Percentiles rank a stretch among this genome's conserved stretches.
Conservation (phyloP, 345 rosid species). For the Salix dunnii region DNA sequence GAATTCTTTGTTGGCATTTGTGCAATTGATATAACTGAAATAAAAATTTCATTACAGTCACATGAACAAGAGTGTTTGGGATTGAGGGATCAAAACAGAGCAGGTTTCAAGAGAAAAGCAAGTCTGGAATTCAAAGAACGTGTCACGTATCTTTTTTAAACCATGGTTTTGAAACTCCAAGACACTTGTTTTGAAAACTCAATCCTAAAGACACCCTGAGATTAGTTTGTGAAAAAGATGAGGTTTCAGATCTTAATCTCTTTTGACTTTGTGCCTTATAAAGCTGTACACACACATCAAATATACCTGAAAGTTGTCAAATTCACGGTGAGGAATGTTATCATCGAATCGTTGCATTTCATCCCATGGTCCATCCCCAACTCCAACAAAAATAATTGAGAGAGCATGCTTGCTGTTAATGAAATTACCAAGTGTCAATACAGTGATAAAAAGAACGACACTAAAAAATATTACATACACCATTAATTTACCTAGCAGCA, state of each 20-base stretch:
- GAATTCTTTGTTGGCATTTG: not conserved
- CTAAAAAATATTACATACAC: not conserved
- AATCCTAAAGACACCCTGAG: not conserved
- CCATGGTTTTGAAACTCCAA: not conserved
- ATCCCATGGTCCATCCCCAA: conserved; percentile 99
- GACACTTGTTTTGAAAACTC: not conserved
- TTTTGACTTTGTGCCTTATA: not conserved
- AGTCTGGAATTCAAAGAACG: not conserved
- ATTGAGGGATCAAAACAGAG: not conserved
- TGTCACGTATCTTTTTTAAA: not conserved
- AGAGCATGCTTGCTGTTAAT: conserved; percentile 66
- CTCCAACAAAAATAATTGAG: conserved; percentile 86
- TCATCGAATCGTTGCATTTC: conserved; percentile 87
- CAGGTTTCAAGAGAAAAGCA: not conserved
- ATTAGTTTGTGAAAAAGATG: not conserved
- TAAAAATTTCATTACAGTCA: too few species aligned
- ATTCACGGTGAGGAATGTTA: conserved; percentile 77
- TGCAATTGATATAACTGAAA: too few species aligned
- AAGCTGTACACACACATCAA: not conserved
- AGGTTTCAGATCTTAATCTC: not conserved
- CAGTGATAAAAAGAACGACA: conserved; percentile 2
- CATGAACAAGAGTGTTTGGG: not conserved
- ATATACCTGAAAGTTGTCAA: conserved; percentile 91
- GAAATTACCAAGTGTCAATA: conserved; percentile 20
- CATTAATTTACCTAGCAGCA: conserved; percentile 71